Conservation (phyloP, 805 yeast species). For the Starmerella apis region DNA sequence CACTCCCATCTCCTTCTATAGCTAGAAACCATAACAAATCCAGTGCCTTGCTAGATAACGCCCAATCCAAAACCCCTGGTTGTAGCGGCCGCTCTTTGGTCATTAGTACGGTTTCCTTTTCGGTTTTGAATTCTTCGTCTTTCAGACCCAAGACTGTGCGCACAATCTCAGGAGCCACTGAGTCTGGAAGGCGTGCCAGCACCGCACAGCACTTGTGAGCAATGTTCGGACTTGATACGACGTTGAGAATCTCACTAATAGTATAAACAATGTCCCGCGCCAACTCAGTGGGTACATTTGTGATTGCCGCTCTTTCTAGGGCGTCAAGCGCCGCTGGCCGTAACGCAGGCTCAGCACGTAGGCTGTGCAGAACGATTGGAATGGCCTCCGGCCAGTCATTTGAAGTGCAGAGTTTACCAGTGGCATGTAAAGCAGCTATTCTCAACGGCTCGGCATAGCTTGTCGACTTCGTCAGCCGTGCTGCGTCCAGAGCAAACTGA, state of each 20-base stretch:
- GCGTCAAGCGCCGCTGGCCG: slow-evolving; percentile 4
- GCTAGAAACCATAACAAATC: neutral
- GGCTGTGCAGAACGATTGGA: neutral
- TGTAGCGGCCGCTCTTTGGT: neutral
- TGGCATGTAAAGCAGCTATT: neutral
- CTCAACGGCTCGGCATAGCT: slow-evolving; percentile 1
- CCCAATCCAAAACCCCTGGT: slow-evolving; percentile 14
- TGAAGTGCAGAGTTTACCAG: neutral
- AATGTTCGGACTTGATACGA: neutral
- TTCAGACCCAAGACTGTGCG: neutral
- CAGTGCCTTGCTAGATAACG: slow-evolving; percentile 3
- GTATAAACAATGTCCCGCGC: neutral
- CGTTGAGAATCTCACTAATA: slow-evolving; percentile 2
- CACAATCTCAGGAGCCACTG: slow-evolving; percentile 1
- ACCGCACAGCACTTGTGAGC: neutral
- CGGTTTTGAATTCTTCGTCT: neutral
- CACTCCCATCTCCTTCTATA: neutral
- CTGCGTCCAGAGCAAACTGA: slow-evolving; percentile 2
- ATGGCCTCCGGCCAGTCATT: neutral
- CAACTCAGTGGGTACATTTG: neutral
- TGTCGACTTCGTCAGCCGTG: neutral
- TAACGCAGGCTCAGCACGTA: slow-evolving; percentile 2
- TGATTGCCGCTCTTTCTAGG: neutral
- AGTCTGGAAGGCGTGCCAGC: neutral
- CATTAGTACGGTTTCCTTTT: neutral